Conservation (phyloP, 495 filamentous ascomycete species). For the Penicillium paxilli region DNA sequence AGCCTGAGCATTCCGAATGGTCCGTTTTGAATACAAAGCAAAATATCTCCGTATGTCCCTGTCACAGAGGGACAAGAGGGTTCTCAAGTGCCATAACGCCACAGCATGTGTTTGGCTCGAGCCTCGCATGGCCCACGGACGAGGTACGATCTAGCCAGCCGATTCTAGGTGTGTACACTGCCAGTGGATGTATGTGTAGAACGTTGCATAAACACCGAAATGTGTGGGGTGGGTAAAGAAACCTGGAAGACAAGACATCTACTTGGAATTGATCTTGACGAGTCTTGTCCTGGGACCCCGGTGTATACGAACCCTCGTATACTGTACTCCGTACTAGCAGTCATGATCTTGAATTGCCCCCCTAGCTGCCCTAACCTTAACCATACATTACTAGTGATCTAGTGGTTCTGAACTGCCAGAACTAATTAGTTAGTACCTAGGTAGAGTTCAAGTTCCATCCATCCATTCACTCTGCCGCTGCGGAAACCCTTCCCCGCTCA, state of each 20-base stretch:
- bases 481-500: neutral
- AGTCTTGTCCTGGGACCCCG: neutral
- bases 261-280: neutral
- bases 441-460: too few relatives aligned
- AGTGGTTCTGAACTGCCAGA: too few relatives aligned
- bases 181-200: too few relatives aligned
- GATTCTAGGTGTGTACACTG: too few relatives aligned
- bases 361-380: neutral
- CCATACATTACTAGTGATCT: too few relatives aligned
- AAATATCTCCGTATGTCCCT: slow-evolving; percentile 3
- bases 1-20: slow-evolving; percentile 18
- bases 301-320: neutral
- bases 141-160: slow-evolving; percentile 2
- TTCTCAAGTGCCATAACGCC: neutral
- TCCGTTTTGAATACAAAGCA: slow-evolving; percentile 14
- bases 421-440: too few relatives aligned
- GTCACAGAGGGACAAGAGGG: neutral
- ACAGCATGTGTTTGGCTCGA: neutral
- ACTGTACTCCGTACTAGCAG: neutral
- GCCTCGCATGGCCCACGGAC: neutral
- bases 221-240: too few relatives aligned
- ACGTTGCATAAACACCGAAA: too few relatives aligned
- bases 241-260: too few relatives aligned
- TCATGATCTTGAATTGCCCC: neutral
- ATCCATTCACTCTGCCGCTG: neutral